These are phyloP conservation scores for Atkinsonella texensis DNA, from an alignment of 2,329 filamentous ascomycete genomes.

Conservation along the genomic window DNA sequence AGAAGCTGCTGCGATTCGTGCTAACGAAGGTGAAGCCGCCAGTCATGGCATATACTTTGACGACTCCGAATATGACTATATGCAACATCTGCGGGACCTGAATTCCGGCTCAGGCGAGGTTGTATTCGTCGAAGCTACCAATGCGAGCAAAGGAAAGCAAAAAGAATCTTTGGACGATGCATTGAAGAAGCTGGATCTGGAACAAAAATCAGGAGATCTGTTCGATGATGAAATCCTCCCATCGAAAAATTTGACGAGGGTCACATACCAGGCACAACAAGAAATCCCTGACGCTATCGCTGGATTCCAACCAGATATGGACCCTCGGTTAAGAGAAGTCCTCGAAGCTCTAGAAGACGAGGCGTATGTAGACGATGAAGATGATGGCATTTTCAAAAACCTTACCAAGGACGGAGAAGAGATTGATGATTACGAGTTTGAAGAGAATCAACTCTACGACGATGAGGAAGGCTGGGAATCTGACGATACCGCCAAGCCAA, in stretches of 20 bases:
- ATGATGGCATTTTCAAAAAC: constrained; percentile 74
- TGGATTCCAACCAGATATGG: constrained; percentile 97
- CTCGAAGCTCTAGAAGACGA: constrained; percentile 92
- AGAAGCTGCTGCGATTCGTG: constrained; percentile 53
- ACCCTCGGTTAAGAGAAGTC: constrained; percentile 79
- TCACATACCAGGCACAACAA: constrained; percentile 86
- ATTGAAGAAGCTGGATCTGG: constrained; percentile 48
- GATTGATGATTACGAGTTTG: constrained; percentile 69
- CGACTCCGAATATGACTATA: constrained; percentile 95
- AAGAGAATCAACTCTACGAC: constrained; percentile 47
- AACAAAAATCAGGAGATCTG: constrained; percentile 42
- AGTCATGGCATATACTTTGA: constrained; percentile 91
- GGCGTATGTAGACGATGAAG: constrained; percentile 77
- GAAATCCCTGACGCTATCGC: constrained; percentile 82
- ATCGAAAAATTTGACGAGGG: constrained; percentile 63
- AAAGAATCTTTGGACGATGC: constrained; percentile 77
- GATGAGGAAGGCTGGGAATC: constrained; percentile 87
- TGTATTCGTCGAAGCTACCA: constrained; percentile 70
- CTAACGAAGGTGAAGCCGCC: constrained; percentile 93
- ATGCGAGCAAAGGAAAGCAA: constrained; percentile 60
- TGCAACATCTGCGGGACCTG: constrained; percentile 96
- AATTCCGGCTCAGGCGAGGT: constrained; percentile 56
- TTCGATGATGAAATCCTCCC: constrained; percentile 66
- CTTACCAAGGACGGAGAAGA: constrained; percentile 60
- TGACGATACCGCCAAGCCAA: constrained; percentile 78